Evolutionary conservation across 306 rosid genomes (phyloP), one percentile per base, ranked within the genome.

Genomic region (Cyamopsis tetragonoloba): DNA sequence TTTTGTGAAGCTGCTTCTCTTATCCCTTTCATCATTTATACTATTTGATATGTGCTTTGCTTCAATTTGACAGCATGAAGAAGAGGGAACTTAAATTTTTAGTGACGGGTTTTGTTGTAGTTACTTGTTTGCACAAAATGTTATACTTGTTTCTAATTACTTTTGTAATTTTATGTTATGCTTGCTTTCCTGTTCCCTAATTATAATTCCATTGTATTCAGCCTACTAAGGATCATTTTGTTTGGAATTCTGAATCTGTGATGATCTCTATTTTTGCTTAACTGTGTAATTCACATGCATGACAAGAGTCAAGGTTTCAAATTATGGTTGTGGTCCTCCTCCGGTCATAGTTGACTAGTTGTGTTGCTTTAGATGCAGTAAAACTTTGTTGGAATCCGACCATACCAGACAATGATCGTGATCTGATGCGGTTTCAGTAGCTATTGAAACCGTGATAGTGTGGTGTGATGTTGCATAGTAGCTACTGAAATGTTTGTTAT

Each of bases 81-180:
- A 39, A 19, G 37, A 38, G 71, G 75, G 64, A 60, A 65, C 63
- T 7, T 65, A 41, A 39, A 27, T 39, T 62, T 39, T 30, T 5
- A 28, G 32, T 72, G 55, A 22, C 28, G 56, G 64, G 54, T 55
- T 50, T 62, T 62, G 46, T 7, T 31, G 71, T 59, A n/a, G n/a
- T n/a, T n/a, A n/a, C n/a, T n/a, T 57, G 77, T 65, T 72, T 68
- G 12, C 35, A 47, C 11, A 20, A 58, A 46, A 48, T 48, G 48
- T 58, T 31, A 10, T 54, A 27, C 18, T 54, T 43, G 49, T 42
- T 31, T 20, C 12, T 13, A 39, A 9, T 49, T 50, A 19, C 31
- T 49, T 22, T n/a, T 14, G 2, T 39, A 49, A 28, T 49, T 58
- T 47, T 35, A 5, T 5, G 63, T 26, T 13, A 37, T 42, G 12